These are phyloP conservation scores for Fusarium poae DNA, from an alignment of 2,329 filamentous ascomycete genomes.

Conservation along the genomic window DNA sequence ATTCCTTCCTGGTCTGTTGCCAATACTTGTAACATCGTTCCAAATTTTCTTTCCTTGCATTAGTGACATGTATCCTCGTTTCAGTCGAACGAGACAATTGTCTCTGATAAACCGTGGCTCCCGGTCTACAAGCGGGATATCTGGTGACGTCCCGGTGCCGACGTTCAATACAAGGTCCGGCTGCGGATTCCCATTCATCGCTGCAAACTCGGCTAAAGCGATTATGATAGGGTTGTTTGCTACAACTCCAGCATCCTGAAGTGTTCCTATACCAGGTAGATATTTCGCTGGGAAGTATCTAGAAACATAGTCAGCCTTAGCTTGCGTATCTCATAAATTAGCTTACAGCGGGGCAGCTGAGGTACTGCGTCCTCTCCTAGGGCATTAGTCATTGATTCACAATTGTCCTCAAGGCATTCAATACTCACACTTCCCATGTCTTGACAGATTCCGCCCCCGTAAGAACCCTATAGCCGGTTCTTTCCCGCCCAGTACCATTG, in stretches of 20 bases:
- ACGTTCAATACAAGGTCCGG: conserved; percentile 18
- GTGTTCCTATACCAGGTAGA: conserved; percentile 7
- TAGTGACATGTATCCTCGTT: conserved; percentile 3
- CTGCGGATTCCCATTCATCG: background rate
- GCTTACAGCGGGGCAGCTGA: conserved; percentile 13
- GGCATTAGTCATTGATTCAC: background rate
- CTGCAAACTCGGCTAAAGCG: conserved; percentile 9
- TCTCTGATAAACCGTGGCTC: conserved; percentile 4
- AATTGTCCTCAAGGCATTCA: background rate
- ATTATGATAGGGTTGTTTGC: conserved; percentile 14
- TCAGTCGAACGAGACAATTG: background rate
- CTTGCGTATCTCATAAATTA: accelerated
- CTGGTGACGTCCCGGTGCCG: conserved; percentile 7
- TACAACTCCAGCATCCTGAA: conserved; percentile 15
- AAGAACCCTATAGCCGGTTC: background rate
- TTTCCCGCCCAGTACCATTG: background rate
- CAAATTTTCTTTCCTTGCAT: conserved; percentile 12
- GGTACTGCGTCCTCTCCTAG: background rate
- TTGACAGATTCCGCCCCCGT: background rate
- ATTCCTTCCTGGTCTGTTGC: background rate
- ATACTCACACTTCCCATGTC: background rate
- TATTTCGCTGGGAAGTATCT: conserved; percentile 16
- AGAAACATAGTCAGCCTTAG: background rate
- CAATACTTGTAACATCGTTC: conserved; percentile 1
- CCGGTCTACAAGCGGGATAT: background rate